Evolutionary conservation across 2,329 filamentous ascomycete genomes (phyloP).

Genomic region (Exophiala bonariae): DNA sequence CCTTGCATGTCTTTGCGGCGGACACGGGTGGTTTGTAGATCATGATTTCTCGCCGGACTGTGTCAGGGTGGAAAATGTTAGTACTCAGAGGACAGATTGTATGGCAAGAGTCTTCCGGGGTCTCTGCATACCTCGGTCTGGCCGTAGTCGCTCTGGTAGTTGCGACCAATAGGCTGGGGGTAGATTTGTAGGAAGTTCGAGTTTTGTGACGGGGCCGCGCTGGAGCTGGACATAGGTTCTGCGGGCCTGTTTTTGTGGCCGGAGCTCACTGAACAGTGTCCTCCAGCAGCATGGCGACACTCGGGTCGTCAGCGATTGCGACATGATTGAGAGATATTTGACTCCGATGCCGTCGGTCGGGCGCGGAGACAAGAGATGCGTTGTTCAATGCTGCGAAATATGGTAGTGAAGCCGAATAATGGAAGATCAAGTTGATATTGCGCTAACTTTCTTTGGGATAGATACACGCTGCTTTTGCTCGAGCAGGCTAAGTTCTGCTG

Average conservation of each 20-base stretch:
- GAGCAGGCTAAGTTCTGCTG: no score
- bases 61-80: slow-evolving; percentile 7
- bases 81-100: no score
- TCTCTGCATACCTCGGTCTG: slow-evolving; percentile 36
- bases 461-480: no score
- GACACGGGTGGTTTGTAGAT: slow-evolving; percentile 51
- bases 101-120: slow-evolving; percentile 6
- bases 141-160: slow-evolving; percentile 39
- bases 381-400: no score
- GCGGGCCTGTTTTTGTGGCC: slow-evolving; percentile 48
- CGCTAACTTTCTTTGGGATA: no score
- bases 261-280: slow-evolving; percentile 59
- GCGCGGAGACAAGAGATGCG: no score
- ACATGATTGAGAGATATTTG: slow-evolving; percentile 53
- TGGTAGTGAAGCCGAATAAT: no score
- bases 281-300: slow-evolving; percentile 74
- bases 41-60: slow-evolving; percentile 52
- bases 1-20: slow-evolving; percentile 41
- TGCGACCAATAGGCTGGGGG: slow-evolving; percentile 44
- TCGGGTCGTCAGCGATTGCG: slow-evolving; percentile 54
- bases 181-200: slow-evolving; percentile 42
- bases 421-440: no score
- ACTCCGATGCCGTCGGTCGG: no score
- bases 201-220: slow-evolving; percentile 41
- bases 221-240: slow-evolving; percentile 55